Evolutionary conservation across 352 stramenopile species (phyloP).

Genomic region (Pythium phragmiticola): DNA sequence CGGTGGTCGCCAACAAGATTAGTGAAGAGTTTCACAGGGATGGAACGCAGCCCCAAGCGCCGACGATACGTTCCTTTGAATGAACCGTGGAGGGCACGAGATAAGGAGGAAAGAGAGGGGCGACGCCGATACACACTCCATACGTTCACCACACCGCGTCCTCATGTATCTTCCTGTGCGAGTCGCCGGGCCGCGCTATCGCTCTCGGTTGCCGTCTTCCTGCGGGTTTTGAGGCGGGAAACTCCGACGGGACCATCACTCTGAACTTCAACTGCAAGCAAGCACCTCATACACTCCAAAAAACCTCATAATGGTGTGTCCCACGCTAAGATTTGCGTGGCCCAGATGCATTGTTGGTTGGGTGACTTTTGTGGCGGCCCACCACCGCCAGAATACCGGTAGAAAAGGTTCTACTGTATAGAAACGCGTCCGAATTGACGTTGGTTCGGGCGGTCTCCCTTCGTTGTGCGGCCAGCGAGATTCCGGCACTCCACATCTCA

Average conservation of each 20-base stretch:
- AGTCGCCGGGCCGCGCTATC: no score
- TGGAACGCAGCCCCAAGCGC: no score
- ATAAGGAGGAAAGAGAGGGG: neutral
- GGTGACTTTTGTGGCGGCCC: neutral
- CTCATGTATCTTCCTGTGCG: no score
- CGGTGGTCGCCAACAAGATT: neutral
- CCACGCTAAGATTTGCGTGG: slow-evolving; percentile 25
- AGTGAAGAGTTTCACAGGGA: neutral
- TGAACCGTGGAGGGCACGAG: neutral
- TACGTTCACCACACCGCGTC: neutral
- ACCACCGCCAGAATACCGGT: slow-evolving; percentile 29
- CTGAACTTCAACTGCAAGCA: slow-evolving; percentile 20
- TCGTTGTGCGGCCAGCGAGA: neutral
- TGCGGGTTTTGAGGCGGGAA: neutral
- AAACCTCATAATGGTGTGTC: slow-evolving; percentile 20
- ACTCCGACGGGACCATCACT: slow-evolving; percentile 19
- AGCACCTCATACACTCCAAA: neutral
- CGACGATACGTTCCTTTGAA: neutral
- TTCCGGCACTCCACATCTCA: slow-evolving; percentile 20
- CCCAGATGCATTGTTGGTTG: neutral
- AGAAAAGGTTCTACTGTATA: slow-evolving; percentile 12
- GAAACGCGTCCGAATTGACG: neutral
- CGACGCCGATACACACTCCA: neutral
- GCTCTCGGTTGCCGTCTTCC: no score
- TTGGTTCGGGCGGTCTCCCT: neutral